Evolutionary conservation across 83 land plant genomes (phyloP).

Genomic region (Diphasiastrum complanatum): DNA sequence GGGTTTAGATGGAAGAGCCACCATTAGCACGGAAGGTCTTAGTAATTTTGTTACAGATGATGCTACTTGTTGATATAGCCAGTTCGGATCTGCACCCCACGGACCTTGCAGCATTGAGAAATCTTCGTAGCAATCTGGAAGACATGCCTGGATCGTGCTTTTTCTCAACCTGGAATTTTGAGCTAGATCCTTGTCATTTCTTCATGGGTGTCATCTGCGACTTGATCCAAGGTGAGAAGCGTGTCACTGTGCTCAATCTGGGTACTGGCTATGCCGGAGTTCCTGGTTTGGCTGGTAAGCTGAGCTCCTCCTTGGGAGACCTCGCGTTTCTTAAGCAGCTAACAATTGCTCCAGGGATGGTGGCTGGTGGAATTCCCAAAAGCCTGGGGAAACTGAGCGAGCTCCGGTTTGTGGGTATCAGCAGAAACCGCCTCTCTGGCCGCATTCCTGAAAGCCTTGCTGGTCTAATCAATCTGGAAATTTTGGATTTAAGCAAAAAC

Average conservation of each 20-base stretch:
- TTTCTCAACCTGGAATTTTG: constrained; percentile 4
- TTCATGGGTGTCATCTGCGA: constrained; percentile 4
- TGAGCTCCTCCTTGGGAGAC: background rate
- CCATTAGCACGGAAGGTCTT: too few relatives aligned
- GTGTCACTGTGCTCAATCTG: background rate
- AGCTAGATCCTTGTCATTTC: background rate
- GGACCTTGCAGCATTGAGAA: background rate
- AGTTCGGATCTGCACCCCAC: background rate
- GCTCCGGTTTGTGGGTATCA: background rate
- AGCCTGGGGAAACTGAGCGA: background rate
- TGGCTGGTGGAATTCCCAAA: background rate
- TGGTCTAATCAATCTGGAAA: background rate
- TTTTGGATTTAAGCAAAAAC: background rate
- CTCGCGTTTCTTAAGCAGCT: background rate
- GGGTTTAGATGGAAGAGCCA: too few relatives aligned
- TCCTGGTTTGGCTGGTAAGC: constrained; percentile 1
- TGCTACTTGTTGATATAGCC: too few relatives aligned
- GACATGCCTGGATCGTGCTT: constrained; percentile 7
- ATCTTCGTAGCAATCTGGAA: background rate
- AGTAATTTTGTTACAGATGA: too few relatives aligned
- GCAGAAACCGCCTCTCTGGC: background rate
- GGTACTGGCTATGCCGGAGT: constrained; percentile 3
- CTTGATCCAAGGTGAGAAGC: background rate
- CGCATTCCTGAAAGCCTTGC: background rate
- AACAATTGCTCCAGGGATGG: background rate